These are phyloP conservation scores for Hanseniaspora uvarum DNA, from an alignment of 1,139 yeast species.

Conservation along the genomic window DNA sequence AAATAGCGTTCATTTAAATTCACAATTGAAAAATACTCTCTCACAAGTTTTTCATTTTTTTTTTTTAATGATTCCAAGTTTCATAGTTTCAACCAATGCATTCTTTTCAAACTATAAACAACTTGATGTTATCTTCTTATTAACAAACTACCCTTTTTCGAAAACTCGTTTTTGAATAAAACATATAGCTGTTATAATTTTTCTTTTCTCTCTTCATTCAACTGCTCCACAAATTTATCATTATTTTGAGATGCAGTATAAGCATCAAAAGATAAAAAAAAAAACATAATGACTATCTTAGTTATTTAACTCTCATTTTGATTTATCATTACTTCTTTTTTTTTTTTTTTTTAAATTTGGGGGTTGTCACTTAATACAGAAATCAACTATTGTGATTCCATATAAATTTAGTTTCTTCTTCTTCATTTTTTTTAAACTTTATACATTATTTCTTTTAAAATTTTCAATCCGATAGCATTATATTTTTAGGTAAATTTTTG, in stretches of 20 bases:
- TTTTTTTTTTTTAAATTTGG: too few relatives aligned
- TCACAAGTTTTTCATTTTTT: conserved; percentile 4
- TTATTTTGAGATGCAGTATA: neutral
- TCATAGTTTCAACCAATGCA: neutral
- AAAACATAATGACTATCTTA: too few relatives aligned
- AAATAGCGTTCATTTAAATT: neutral
- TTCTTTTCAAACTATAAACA: neutral
- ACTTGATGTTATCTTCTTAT: too few relatives aligned
- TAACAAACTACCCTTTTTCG: too few relatives aligned
- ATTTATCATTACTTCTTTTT: too few relatives aligned
- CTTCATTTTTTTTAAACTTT: neutral
- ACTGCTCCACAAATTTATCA: neutral
- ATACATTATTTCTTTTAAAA: neutral
- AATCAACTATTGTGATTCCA: neutral
- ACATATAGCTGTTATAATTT: neutral
- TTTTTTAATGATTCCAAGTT: neutral
- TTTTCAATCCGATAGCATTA: neutral
- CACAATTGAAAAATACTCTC: neutral
- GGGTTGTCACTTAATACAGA: too few relatives aligned
- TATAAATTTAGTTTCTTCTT: neutral
- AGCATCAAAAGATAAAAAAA: too few relatives aligned
- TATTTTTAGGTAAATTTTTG: neutral
- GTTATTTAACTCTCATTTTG: too few relatives aligned
- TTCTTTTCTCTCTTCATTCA: neutral
- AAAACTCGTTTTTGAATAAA: neutral